Conservation (phyloP, 2,329 filamentous ascomycete species). For the Cercospora canescens region DNA sequence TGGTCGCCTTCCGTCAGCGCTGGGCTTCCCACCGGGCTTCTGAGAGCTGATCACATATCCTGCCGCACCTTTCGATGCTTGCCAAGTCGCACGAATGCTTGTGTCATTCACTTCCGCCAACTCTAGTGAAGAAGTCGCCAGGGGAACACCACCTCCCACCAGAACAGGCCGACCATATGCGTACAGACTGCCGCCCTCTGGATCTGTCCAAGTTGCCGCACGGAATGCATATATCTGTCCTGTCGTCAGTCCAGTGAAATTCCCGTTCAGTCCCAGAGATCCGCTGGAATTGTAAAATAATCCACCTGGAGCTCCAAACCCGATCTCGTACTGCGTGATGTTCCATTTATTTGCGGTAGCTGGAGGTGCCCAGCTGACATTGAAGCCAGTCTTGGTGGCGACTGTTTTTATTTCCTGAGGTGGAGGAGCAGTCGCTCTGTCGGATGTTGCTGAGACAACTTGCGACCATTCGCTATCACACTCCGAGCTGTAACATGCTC, state of each 20-base stretch:
- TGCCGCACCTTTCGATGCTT: background rate
- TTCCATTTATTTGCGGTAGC: background rate
- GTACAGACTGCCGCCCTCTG: background rate
- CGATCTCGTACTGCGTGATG: constrained; percentile 2
- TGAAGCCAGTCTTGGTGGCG: background rate
- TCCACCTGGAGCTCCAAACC: background rate
- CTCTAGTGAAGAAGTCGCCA: background rate
- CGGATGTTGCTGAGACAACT: background rate
- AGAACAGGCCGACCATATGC: background rate
- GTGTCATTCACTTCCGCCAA: background rate
- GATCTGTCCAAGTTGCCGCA: background rate
- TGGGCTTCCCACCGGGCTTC: background rate
- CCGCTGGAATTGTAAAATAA: background rate
- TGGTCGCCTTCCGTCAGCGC: background rate
- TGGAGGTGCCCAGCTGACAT: background rate
- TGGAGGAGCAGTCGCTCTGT: background rate
- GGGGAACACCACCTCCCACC: background rate
- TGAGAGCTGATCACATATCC: background rate
- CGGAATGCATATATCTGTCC: background rate
- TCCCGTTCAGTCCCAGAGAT: background rate
- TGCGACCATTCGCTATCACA: constrained; percentile 3
- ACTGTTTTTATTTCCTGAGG: background rate
- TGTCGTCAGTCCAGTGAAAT: background rate
- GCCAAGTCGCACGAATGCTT: background rate
- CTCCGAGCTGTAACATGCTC: constrained; percentile 4